Percentiles rank a stretch among this genome's conserved stretches.
These are phyloP conservation scores for Nicotiana paniculata DNA, from an alignment of 257 asterid species.

Conservation along the genomic window DNA sequence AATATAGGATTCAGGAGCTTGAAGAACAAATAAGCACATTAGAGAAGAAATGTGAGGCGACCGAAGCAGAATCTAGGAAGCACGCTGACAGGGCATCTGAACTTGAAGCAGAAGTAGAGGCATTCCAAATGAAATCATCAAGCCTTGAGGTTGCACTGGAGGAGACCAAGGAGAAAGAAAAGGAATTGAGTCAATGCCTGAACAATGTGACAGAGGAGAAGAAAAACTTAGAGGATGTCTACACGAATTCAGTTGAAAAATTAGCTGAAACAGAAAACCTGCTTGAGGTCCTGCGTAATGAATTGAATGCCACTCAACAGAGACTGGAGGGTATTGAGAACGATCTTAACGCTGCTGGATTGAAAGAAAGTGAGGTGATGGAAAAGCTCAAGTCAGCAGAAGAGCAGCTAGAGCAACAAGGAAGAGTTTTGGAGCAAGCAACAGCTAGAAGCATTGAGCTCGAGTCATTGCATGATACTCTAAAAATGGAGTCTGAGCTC, in stretches of 20 bases:
- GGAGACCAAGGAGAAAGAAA: constrained; percentile 58
- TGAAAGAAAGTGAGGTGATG: constrained; percentile 44
- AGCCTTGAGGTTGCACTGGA: constrained; percentile 58
- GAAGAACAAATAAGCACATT: constrained; percentile 61
- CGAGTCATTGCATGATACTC: constrained; percentile 48
- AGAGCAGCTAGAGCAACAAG: constrained; percentile 61
- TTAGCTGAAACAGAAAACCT: constrained; percentile 60
- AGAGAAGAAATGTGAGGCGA: constrained; percentile 44
- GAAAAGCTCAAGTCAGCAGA: constrained; percentile 74
- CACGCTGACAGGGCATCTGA: constrained; percentile 47
- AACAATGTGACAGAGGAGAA: constrained; percentile 53
- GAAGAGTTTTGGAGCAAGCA: constrained; percentile 47
- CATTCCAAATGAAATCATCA: constrained; percentile 49
- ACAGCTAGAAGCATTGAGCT: constrained; percentile 51
- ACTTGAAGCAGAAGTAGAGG: constrained; percentile 59
- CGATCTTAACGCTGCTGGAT: constrained; percentile 48
- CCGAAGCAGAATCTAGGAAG: constrained; percentile 44
- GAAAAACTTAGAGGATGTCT: constrained; percentile 43
- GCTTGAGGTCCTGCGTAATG: constrained; percentile 44
- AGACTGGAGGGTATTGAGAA: constrained; percentile 55
- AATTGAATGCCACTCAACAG: constrained; percentile 48
- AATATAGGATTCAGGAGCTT: constrained; percentile 67
- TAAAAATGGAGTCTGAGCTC: constrained; percentile 48
- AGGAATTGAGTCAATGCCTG: constrained; percentile 40
- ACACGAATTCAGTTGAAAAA: constrained; percentile 46